Evolutionary conservation across 2,329 filamentous ascomycete genomes (phyloP), one percentile per base, ranked within the genome.

Genomic region (Aphanocladium album): DNA sequence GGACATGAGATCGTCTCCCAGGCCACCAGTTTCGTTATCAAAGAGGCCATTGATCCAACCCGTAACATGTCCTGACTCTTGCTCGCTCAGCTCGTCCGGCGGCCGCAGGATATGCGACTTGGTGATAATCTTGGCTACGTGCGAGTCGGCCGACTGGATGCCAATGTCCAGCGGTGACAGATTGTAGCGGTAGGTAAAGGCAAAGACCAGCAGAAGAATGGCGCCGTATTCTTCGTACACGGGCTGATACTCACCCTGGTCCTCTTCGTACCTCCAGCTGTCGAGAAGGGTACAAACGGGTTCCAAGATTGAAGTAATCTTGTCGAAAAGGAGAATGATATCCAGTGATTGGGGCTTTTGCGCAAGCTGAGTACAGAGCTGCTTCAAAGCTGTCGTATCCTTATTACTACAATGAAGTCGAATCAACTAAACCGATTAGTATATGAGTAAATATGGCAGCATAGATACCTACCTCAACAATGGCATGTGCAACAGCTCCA

Each of bases 151-250:
- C 1, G 79, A 76, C 21, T 78, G 75, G 23, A 83, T 77, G 2
- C 89, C 89, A 33, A 93, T 77, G 39, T 93, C 89, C 4, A 82
- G 74, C 6, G 80, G 76, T 0, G 80, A 82, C 11, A 95, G 77
- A 56, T 85, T 83, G 67, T 93, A 93, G 16, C 91, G 86, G 69
- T 91, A 84, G n/a, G 88, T 82, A 64, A 92, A 88, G 0, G 89
- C 88, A 56, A 93, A 74, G 0, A 92, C 80, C 2, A 95, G 77
- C 1, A 95, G 80, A 8, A 95, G 75, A 17, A 93, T 86, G 0
- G 89, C 86, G 0, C 90, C 89, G 65, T 93, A 95, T 67, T 96
- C 91, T 68, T 95, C 91, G 67, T 95, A 95, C 0, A 92, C 86
- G 0, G 90, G 90, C 70, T 93, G 90, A 67, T 91, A 91, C 69